Conservation (phyloP, 495 filamentous ascomycete species). For the Neurospora sublineolata region DNA sequence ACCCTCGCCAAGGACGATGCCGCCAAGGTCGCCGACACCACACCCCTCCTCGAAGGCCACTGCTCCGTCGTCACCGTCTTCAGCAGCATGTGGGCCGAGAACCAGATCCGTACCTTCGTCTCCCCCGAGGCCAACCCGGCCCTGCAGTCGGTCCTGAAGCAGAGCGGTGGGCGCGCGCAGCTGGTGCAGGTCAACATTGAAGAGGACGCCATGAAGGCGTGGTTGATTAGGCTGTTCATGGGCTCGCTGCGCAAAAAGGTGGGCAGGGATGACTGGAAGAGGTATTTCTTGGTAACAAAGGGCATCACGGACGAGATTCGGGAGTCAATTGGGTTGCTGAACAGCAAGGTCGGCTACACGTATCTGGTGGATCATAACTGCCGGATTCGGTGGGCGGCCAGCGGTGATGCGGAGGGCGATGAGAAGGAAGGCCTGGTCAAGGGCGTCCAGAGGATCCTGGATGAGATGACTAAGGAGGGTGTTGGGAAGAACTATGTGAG, state of each 20-base stretch:
- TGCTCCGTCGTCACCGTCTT: constrained; percentile 72
- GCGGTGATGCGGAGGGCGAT: constrained; percentile 55
- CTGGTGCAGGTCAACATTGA: constrained; percentile 79
- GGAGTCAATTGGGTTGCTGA: constrained; percentile 69
- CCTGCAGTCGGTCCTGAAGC: constrained; percentile 42
- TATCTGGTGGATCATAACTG: constrained; percentile 83
- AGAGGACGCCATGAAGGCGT: constrained; percentile 63
- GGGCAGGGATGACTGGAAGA: constrained; percentile 48
- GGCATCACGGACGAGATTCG: constrained; percentile 64
- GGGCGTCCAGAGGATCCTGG: constrained; percentile 55
- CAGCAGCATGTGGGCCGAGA: constrained; percentile 71
- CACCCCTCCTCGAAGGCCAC: constrained; percentile 53
- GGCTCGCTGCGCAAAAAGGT: constrained; percentile 45
- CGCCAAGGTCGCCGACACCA: constrained; percentile 48
- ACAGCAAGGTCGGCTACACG: constrained; percentile 84
- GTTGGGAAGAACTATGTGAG: constrained; percentile 9
- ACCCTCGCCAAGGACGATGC: constrained; percentile 46
- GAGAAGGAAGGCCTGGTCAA: constrained; percentile 64
- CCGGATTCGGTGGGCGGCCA: constrained; percentile 89
- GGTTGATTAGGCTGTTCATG: constrained; percentile 61
- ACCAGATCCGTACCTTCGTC: constrained; percentile 63
- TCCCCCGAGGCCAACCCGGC: constrained; percentile 51
- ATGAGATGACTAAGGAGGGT: constrained; percentile 36
- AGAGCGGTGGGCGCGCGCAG: constrained; percentile 45
- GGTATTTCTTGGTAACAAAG: constrained; percentile 73